Base-by-base conservation (phyloP, 2,329 filamentous ascomycete species). In the Pestalotiopsis sp. region DNA sequence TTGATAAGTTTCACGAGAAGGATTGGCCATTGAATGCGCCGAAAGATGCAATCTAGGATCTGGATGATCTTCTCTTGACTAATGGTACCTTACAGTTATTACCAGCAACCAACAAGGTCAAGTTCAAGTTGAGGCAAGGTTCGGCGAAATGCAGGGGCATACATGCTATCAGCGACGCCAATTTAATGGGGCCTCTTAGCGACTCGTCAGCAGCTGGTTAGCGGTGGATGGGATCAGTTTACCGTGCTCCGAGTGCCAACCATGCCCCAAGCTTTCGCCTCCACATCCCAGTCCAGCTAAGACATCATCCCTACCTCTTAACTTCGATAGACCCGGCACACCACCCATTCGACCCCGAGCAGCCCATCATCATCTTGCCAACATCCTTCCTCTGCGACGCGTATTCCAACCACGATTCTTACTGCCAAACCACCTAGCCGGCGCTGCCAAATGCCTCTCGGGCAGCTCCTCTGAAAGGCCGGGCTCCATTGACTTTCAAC, bases 301-400 rank as follows among this genome's bases (percentile, higher is more conserved):
- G 36, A 66, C 63, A 66, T 66, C 45, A 66, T 66, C 63, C 63
- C 63, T 66, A 66, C 63, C 63, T 59, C 45, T 27, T 59, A 27
- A 36, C 23, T 36, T 59, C 57, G 23, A 59, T 59, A 27, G 23
- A 12, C 57, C 23, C 27, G 17, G 23, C 9, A n/a, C 14, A 20
- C 45, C 17, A 17, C 17, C 45, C 45, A 52, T 52, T n/a, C 17
- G 20, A 52, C 45, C 45, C 45, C 45, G 20, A 52, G 31, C 31
- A 52, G 45, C 45, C 45, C 45, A n/a, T 52, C 45, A n/a, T n/a
- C 45, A 52, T 52, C 45, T 52, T 52, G 45, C 45, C 45, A n/a
- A 9, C 45, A 52, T 52, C 17, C 45, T n/a, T 52, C 20, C 45
- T 52, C 17, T 52, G 17, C n/a, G 45, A 52, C 45, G 45, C 45